Evolutionary conservation across 2,329 filamentous ascomycete genomes (phyloP).

Genomic region (Stachybotrys chlorohalonatus): DNA sequence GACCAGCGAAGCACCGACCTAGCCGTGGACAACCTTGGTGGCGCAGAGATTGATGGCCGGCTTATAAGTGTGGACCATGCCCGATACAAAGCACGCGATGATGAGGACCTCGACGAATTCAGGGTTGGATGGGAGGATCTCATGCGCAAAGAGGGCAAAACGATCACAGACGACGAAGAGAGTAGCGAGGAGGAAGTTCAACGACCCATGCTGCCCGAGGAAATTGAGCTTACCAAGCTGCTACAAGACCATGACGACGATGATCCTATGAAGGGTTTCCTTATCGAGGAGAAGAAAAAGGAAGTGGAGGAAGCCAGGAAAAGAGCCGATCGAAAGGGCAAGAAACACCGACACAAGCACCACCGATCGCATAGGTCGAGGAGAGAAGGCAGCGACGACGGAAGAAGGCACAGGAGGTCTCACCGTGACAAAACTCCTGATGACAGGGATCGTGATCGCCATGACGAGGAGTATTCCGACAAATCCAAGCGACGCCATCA

Average conservation of each 20-base stretch:
- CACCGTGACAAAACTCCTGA: slow-evolving; percentile 26
- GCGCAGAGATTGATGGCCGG: slow-evolving; percentile 72
- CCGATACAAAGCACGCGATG: slow-evolving; percentile 80
- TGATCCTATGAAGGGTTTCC: slow-evolving; percentile 90
- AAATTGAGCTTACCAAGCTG: slow-evolving; percentile 67
- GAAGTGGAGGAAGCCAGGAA: slow-evolving; percentile 65
- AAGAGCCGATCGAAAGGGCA: slow-evolving; percentile 37
- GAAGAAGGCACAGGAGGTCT: slow-evolving; percentile 19
- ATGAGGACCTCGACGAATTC: slow-evolving; percentile 55
- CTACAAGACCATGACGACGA: slow-evolving; percentile 83
- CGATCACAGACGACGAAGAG: slow-evolving; percentile 34
- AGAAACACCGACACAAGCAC: slow-evolving; percentile 36
- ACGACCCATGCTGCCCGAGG: slow-evolving; percentile 67
- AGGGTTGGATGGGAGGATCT: slow-evolving; percentile 52
- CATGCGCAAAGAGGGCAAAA: slow-evolving; percentile 39
- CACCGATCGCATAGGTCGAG: slow-evolving; percentile 36
- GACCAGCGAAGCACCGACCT: slow-evolving; percentile 94
- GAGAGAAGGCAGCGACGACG: slow-evolving; percentile 19
- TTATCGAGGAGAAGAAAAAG: slow-evolving; percentile 86
- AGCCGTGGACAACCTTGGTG: slow-evolving; percentile 91
- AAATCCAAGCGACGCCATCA: slow-evolving; percentile 13
- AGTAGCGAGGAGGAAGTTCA: slow-evolving; percentile 34
- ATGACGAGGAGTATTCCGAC: slow-evolving; percentile 18
- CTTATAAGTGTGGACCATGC: slow-evolving; percentile 86
- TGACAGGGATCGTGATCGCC: slow-evolving; percentile 8